A percentile compares a stretch with the other conserved stretches of the same genome.
phyloP scores from a whole-genome alignment of 148 eudicot species.

The Limonium bicolor region DNA sequence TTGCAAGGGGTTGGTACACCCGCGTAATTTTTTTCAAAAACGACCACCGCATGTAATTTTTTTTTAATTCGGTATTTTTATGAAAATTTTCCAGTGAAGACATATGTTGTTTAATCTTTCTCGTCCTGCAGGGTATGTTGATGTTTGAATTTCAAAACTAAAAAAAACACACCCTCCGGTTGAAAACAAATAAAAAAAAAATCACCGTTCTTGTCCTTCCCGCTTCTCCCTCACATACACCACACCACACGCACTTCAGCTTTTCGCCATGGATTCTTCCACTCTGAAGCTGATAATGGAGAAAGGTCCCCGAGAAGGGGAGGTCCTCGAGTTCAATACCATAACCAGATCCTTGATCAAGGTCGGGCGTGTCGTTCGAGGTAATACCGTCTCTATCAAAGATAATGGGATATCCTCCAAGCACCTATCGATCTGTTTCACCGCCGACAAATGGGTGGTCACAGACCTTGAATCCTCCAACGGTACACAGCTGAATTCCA shows the following conservation, averaged over 20 bases:
- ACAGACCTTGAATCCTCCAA: slow-evolving; percentile 52
- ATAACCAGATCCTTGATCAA: slow-evolving; percentile 17
- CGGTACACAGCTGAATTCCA: slow-evolving; percentile 41
- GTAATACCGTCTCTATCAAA: slow-evolving; percentile 48
- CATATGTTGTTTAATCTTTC: no score
- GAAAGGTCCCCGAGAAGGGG: slow-evolving; percentile 78
- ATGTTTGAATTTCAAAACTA: no score
- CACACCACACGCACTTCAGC: not conserved
- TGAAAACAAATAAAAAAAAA: no score
- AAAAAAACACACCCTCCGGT: no score
- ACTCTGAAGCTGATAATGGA: slow-evolving; percentile 35
- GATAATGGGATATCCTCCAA: slow-evolving; percentile 66
- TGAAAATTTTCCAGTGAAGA: no score
- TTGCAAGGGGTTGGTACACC: no score
- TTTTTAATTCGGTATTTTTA: no score
- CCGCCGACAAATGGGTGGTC: slow-evolving; percentile 25
- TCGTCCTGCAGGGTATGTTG: no score
- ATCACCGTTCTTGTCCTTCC: no score
- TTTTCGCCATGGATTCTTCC: slow-evolving; percentile 13
- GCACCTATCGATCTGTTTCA: slow-evolving; percentile 29
- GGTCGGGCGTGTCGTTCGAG: slow-evolving; percentile 45
- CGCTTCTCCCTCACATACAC: not conserved
- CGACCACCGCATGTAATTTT: no score
- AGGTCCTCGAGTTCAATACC: slow-evolving; percentile 22
- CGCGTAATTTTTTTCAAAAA: no score